These are phyloP conservation scores for Fusarium beomiforme DNA, from an alignment of 2,329 filamentous ascomycete genomes.

Conservation along the genomic window DNA sequence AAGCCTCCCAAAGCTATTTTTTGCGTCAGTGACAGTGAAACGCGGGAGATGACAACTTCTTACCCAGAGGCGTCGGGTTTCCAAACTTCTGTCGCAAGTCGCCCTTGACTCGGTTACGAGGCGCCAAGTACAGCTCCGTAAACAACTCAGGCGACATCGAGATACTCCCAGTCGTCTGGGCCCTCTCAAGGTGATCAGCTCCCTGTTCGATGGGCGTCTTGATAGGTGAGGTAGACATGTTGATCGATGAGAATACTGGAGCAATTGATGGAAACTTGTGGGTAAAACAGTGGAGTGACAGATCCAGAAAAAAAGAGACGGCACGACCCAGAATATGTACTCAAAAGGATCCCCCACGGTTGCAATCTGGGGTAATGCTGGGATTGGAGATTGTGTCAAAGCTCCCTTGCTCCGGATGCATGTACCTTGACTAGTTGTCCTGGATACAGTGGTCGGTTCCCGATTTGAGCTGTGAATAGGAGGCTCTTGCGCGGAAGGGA, in stretches of 20 bases:
- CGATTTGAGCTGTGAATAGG: background rate
- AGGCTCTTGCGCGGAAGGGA: background rate
- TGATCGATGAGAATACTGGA: background rate
- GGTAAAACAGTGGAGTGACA: background rate
- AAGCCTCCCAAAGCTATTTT: background rate
- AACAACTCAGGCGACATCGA: background rate
- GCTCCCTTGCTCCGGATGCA: background rate
- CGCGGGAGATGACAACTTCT: fast-evolving
- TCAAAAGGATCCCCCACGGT: background rate
- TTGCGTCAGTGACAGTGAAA: background rate
- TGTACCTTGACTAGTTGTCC: background rate
- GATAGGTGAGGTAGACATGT: background rate
- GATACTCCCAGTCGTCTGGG: background rate
- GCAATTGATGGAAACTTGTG: background rate
- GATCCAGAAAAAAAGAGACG: background rate
- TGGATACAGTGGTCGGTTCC: background rate
- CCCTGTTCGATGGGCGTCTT: background rate
- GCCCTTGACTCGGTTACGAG: background rate
- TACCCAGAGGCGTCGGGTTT: background rate
- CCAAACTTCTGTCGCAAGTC: background rate
- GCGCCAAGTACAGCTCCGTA: background rate
- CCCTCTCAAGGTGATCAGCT: background rate
- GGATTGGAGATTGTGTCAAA: background rate
- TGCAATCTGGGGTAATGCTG: background rate
- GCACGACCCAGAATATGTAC: background rate